Evolutionary conservation across 129 eudicot species (phyloP), one percentile per base, ranked within the genome.

Genomic region (Gnaphalium uliginosum): DNA sequence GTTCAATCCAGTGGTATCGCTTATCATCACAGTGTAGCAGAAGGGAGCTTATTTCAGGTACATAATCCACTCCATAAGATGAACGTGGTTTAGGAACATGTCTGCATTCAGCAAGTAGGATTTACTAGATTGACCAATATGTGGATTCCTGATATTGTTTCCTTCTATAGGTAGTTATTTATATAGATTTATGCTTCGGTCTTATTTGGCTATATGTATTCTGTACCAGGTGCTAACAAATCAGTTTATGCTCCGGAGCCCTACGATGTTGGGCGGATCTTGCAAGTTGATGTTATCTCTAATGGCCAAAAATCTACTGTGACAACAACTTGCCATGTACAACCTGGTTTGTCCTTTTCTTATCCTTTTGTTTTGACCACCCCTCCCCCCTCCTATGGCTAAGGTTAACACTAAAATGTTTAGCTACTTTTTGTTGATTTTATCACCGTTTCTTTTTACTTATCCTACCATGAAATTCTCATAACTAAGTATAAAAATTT

Each of bases 191-290:
- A 41, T 65, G 63, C 59, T n/a, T 72, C 23, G 15, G 26, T 66
- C 26, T 58, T 64, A 66, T 41, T 64, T 73, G 66, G 30, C 56
- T 59, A 53, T 53, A 17, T 6, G 29, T 23, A 72, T 66, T 24
- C 39, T 64, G 48, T 15, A 53, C 25, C 81, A 94, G 98, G 97
- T 84, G 98, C 98, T 71, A 87, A 85, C 85, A 90, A 89, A 90
- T 80, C 92, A 57, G 86, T 88, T 32, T 94, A 94, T 75, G 98
- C 98, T 27, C 98, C 90, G 2, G 98, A 94, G 82, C 98, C 98
- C 21, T 82, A 85, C 46, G 98, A 94, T 76, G 93, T 94, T 68
- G 97, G 97, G 58, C 83, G 95, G 73, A 84, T 87, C 73, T 78
- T 94, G 85, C 96, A 89, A 89, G 98, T 85, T 54, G 98, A 94